phyloP scores from a whole-genome alignment of 2,329 filamentous ascomycete genomes.

The Cryphonectria naterciae region DNA sequence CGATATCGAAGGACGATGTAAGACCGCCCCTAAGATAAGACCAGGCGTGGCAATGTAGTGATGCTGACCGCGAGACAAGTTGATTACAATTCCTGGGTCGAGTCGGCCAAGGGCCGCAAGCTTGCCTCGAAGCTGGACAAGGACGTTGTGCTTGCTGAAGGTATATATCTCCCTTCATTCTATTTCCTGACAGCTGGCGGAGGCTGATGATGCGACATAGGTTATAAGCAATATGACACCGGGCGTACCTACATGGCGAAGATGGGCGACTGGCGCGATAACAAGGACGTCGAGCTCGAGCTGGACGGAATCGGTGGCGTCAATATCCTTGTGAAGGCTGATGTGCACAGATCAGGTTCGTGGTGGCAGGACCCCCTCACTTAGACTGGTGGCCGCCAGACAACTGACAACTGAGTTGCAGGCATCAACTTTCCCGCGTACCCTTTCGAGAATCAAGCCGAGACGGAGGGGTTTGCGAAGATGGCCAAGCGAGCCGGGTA shows the following conservation, averaged over 20 bases:
- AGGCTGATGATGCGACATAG: slow-evolving; percentile 46
- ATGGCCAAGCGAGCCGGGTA: slow-evolving; percentile 98
- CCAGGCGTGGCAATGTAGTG: background rate
- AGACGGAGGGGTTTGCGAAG: slow-evolving; percentile 97
- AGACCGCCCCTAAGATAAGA: slow-evolving; percentile 38
- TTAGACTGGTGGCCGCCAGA: background rate
- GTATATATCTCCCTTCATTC: slow-evolving; percentile 45
- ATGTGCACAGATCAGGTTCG: slow-evolving; percentile 91
- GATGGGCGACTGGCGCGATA: slow-evolving; percentile 89
- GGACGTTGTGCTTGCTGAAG: slow-evolving; percentile 86
- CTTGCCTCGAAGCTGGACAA: slow-evolving; percentile 75
- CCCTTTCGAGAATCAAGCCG: slow-evolving; percentile 96
- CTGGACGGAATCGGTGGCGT: slow-evolving; percentile 97
- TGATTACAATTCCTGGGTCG: slow-evolving; percentile 99
- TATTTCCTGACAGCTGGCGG: background rate
- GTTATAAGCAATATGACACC: slow-evolving; percentile 92
- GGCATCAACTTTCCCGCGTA: slow-evolving; percentile 98
- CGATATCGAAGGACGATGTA: slow-evolving; percentile 95
- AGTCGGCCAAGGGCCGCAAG: slow-evolving; percentile 82
- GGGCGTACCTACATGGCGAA: slow-evolving; percentile 86
- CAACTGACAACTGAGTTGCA: slow-evolving; percentile 40
- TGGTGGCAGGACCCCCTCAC: slow-evolving; percentile 22
- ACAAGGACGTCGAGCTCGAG: slow-evolving; percentile 90
- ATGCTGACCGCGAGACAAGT: slow-evolving; percentile 60
- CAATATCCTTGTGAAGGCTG: slow-evolving; percentile 96